Evolutionary conservation across 345 rosid genomes (phyloP).

Genomic region (Boechera stricta): DNA sequence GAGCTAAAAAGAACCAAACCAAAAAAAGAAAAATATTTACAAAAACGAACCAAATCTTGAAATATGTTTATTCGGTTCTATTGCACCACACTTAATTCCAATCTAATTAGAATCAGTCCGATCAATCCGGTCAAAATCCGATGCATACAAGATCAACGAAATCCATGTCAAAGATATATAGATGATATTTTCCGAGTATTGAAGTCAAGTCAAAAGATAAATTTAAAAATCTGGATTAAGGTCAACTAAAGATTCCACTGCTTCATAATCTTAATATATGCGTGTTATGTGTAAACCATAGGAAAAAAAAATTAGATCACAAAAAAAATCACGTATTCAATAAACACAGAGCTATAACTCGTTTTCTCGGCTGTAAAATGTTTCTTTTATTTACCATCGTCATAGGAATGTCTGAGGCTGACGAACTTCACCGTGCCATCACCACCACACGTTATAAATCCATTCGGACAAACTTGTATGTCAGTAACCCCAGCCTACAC

Average conservation of each 20-base stretch:
- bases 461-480: slow-evolving; percentile 73
- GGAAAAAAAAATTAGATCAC: background rate
- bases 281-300: background rate
- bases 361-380: slow-evolving; percentile 6
- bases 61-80: background rate
- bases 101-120: background rate
- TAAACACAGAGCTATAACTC: slow-evolving; percentile 10
- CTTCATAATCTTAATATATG: background rate
- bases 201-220: slow-evolving; percentile 30
- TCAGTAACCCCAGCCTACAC: slow-evolving; percentile 91
- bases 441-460: slow-evolving; percentile 88
- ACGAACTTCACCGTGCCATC: slow-evolving; percentile 83
- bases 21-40: background rate
- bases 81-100: background rate
- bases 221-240: background rate
- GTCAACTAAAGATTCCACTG: slow-evolving; percentile 18
- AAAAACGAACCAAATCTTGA: background rate
- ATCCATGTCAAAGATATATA: slow-evolving; percentile 10
- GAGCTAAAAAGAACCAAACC: background rate
- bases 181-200: background rate
- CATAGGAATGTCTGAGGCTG: slow-evolving; percentile 49
- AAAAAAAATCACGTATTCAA: background rate
- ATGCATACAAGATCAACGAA: slow-evolving; percentile 29
- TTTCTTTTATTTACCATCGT: slow-evolving; percentile 11
- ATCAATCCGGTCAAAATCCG: slow-evolving; percentile 26